A percentile compares a stretch with the other conserved stretches of the same genome.
Conservation (phyloP, 2,329 filamentous ascomycete species). For the Hypomyces perniciosus region DNA sequence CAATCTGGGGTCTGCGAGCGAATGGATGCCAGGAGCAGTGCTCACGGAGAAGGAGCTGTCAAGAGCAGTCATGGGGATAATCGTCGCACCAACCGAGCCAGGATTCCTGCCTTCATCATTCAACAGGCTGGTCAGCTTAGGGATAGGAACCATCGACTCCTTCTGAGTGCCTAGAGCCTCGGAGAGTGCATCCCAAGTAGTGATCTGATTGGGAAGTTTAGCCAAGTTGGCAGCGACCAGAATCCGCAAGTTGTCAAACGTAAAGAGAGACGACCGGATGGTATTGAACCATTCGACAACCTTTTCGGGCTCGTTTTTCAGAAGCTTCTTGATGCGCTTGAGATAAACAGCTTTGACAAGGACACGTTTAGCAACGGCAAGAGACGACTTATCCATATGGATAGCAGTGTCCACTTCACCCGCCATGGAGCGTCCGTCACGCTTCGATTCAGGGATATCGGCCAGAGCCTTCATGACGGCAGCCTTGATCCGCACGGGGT, state of each 20-base stretch:
- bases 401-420: slow-evolving; percentile 67
- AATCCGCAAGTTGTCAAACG: slow-evolving; percentile 77
- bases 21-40: slow-evolving; percentile 66
- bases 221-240: slow-evolving; percentile 76
- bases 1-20: slow-evolving; percentile 69
- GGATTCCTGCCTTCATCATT: slow-evolving; percentile 68
- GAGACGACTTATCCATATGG: slow-evolving; percentile 70
- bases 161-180: slow-evolving; percentile 31
- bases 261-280: slow-evolving; percentile 70
- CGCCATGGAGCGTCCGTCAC: slow-evolving; percentile 67
- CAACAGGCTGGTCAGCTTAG: slow-evolving; percentile 63
- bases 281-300: slow-evolving; percentile 74
- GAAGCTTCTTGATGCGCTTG: slow-evolving; percentile 73
- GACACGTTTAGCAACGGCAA: slow-evolving; percentile 70
- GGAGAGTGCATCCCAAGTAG: slow-evolving; percentile 62
- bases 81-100: slow-evolving; percentile 65
- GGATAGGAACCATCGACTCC: slow-evolving; percentile 59
- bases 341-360: slow-evolving; percentile 85
- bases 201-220: slow-evolving; percentile 68
- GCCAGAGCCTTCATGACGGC: slow-evolving; percentile 75
- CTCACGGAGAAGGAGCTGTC: slow-evolving; percentile 86
- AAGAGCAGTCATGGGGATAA: slow-evolving; percentile 86
- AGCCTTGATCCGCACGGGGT: slow-evolving; percentile 59
- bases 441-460: slow-evolving; percentile 87
- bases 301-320: slow-evolving; percentile 67